A percentile compares a stretch with the other conserved stretches of the same genome.
Evolutionary conservation across 345 rosid species (phyloP).

Genomic region (Citrus inodora): DNA sequence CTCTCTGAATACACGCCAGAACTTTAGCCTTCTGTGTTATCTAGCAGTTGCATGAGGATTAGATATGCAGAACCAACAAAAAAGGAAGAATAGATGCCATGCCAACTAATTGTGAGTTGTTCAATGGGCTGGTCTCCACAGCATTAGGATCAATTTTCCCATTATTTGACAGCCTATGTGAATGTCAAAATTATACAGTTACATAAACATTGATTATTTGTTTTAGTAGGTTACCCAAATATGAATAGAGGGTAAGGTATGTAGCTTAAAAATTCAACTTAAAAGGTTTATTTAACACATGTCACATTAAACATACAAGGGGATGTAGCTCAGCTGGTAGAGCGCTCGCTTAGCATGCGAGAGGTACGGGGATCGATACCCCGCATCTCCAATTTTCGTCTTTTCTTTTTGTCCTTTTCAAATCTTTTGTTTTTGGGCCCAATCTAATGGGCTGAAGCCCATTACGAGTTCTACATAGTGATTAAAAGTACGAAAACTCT

Average conservation of each 20-base stretch:
- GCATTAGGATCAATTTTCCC: neutral
- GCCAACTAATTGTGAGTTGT: neutral
- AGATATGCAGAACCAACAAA: neutral
- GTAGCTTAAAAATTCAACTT: no score
- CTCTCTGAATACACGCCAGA: neutral
- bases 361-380: conserved; percentile 35
- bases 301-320: neutral
- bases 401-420: neutral
- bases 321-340: conserved; percentile 80
- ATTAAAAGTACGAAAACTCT: no score
- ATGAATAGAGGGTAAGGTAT: no score
- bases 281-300: accelerated
- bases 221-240: neutral
- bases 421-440: neutral
- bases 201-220: no score
- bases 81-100: neutral
- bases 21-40: neutral
- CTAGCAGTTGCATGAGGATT: no score
- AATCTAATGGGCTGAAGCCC: neutral
- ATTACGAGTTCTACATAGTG: no score
- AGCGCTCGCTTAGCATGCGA: conserved; percentile 72
- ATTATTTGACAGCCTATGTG: no score
- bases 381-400: conserved; percentile 8
- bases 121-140: neutral
- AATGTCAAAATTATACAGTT: no score